A percentile compares a stretch with the other conserved stretches of the same genome.
These are phyloP conservation scores for Diutina scorzettiae DNA, from an alignment of 1,139 yeast genomes.

Conservation along the genomic window DNA sequence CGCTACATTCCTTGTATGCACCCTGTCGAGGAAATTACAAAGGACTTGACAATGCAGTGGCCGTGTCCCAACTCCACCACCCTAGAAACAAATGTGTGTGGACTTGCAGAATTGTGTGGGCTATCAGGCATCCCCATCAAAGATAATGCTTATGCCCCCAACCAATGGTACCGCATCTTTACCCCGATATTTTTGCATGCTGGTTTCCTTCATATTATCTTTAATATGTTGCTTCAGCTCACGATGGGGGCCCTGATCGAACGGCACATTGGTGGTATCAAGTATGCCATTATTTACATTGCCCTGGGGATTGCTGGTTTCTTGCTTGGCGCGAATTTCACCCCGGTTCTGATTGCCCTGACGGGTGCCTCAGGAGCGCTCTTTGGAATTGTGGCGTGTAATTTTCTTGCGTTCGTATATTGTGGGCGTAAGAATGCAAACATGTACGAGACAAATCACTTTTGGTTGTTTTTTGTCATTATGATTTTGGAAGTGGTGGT, in stretches of 20 bases:
- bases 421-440: conserved; percentile 39
- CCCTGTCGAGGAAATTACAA: conserved; percentile 36
- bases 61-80: conserved; percentile 68
- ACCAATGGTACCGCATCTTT: conserved; percentile 62
- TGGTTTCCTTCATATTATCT: conserved; percentile 57
- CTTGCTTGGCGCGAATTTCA: conserved; percentile 57
- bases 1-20: conserved; percentile 68
- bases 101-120: conserved; percentile 51
- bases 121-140: conserved; percentile 33
- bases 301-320: conserved; percentile 60
- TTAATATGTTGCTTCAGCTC: conserved; percentile 51
- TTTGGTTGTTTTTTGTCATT: conserved; percentile 30
- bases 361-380: conserved; percentile 72
- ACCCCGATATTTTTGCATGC: conserved; percentile 71
- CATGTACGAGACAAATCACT: conserved; percentile 31
- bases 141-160: conserved; percentile 25
- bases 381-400: conserved; percentile 59
- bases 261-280: conserved; percentile 41
- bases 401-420: conserved; percentile 44
- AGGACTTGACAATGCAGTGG: conserved; percentile 32
- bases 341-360: conserved; percentile 59
- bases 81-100: conserved; percentile 41
- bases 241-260: conserved; percentile 57
- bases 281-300: conserved; percentile 47
- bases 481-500: conserved; percentile 48